Evolutionary conservation across 108 stramenopile genomes (phyloP), one percentile per base, ranked within the genome.

Genomic region (Skeletonema marinoi): DNA sequence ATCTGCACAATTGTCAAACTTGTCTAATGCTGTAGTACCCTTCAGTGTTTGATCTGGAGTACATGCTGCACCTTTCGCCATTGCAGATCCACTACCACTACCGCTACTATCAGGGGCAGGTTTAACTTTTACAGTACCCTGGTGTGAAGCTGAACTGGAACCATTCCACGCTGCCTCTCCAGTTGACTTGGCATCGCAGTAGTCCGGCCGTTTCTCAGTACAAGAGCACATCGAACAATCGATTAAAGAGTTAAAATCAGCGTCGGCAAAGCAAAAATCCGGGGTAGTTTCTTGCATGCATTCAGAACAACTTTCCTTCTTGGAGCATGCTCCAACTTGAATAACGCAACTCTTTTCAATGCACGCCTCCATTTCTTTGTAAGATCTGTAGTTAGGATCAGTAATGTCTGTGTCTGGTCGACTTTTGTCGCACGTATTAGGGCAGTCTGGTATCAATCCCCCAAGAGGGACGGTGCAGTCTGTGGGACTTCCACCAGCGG

Each of bases 211-310:
- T 44, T 50, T 71, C 51, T 88, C 89, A 36, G 90, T 85, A 73
- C 95, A 96, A n/a, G 81, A 67, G 56, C 95, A 96, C 78, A 93
- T 73, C 58, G 89, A 81, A 66, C 95, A 96, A 65, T 93, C 92
- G 29, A 93, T 73, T 4, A 96, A 78, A 19, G 92, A 74, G 25
- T 81, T 85, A 58, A 81, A 78, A 35, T 81, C 78, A 11, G 78
- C 72, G 32, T 84, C 80, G 31, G 79, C 86, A 70, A 81, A 89
- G 71, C 85, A 85, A 41, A 51, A 82, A 2, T 84, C 73, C 3
- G 87, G 82, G 12, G 74, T 54, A 13, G 82, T 73, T 38, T 81
- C 83, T 32, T 60, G 67, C 73, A 90, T 87, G 78, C 96, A 96
- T 2, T 62, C 51, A 4, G 78, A 65, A 73, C 93, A 96, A 25